Evolutionary conservation across 495 filamentous ascomycete genomes (phyloP).

Genomic region (Penicillium longicatenatum): DNA sequence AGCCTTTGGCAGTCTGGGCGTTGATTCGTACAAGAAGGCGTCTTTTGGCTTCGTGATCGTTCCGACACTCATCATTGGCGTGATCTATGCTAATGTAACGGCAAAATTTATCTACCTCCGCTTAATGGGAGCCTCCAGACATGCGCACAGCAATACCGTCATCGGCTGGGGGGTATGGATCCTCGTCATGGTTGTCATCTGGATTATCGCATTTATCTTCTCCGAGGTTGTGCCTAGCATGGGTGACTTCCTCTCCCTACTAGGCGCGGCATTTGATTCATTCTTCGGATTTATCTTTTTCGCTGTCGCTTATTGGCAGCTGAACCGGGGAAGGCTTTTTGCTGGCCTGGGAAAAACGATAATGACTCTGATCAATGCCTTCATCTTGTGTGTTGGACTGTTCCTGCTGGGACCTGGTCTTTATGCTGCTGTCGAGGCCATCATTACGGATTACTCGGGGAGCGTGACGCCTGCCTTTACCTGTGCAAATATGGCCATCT

Average conservation of each 20-base stretch:
- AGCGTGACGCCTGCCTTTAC: conserved; percentile 45
- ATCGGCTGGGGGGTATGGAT: conserved; percentile 54
- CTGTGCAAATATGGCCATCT: conserved; percentile 49
- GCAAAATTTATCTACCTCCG: conserved; percentile 52
- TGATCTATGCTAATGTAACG: conserved; percentile 54
- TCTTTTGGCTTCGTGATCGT: conserved; percentile 49
- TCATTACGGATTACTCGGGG: conserved; percentile 48
- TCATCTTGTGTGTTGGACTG: conserved; percentile 43
- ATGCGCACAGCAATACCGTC: conserved; percentile 51
- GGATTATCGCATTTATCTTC: conserved; percentile 49
- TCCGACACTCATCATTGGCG: conserved; percentile 52
- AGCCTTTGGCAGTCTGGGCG: conserved; percentile 51
- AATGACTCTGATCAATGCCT: conserved; percentile 44
- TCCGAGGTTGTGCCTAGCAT: conserved; percentile 55
- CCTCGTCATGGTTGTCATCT: conserved; percentile 45
- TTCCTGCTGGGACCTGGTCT: conserved; percentile 55
- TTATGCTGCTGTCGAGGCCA: conserved; percentile 55
- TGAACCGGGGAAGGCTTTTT: conserved; percentile 40
- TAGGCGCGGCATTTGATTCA: conserved; percentile 46
- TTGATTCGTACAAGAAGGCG: conserved; percentile 49
- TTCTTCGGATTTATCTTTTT: conserved; percentile 49
- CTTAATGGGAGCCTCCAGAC: conserved; percentile 47
- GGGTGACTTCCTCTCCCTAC: conserved; percentile 52
- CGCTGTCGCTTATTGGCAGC: conserved; percentile 53
- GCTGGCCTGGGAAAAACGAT: conserved; percentile 25